phyloP scores from a whole-genome alignment of 108 stramenopile genomes.

The Aurantiochytrium sp. region DNA sequence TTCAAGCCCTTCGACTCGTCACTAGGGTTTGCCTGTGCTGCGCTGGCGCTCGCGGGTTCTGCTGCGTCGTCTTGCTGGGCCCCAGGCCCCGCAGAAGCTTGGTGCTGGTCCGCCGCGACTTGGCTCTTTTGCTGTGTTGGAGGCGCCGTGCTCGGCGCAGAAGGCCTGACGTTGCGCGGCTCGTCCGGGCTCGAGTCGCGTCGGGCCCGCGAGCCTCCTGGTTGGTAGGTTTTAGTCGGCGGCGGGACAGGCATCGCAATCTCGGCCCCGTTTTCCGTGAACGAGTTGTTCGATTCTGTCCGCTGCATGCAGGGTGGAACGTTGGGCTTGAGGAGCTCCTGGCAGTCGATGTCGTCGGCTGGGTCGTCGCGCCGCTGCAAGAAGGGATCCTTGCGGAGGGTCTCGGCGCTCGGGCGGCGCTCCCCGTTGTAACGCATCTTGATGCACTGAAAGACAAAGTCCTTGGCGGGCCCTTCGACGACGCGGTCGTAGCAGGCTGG shows the following conservation, averaged over 20 bases:
- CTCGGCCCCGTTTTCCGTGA: background rate
- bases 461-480: slow-evolving; percentile 66
- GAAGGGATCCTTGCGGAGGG: slow-evolving; percentile 73
- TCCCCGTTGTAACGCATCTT: slow-evolving; percentile 60
- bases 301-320: background rate
- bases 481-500: slow-evolving; percentile 74
- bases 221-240: no score
- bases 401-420: slow-evolving; percentile 67
- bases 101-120: no score
- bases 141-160: no score
- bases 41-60: background rate
- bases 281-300: background rate
- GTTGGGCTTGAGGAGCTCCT: slow-evolving; percentile 35
- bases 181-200: background rate
- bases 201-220: background rate
- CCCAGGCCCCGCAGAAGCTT: no score
- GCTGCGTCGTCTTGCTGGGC: background rate
- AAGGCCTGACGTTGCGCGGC: background rate
- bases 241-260: background rate
- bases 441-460: slow-evolving; percentile 80
- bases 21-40: background rate
- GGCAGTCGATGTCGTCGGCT: slow-evolving; percentile 69
- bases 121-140: no score
- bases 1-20: background rate
- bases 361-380: slow-evolving; percentile 66